phyloP scores from a whole-genome alignment of 805 yeast genomes.

The Zygosaccharomyces gambellarensis region DNA sequence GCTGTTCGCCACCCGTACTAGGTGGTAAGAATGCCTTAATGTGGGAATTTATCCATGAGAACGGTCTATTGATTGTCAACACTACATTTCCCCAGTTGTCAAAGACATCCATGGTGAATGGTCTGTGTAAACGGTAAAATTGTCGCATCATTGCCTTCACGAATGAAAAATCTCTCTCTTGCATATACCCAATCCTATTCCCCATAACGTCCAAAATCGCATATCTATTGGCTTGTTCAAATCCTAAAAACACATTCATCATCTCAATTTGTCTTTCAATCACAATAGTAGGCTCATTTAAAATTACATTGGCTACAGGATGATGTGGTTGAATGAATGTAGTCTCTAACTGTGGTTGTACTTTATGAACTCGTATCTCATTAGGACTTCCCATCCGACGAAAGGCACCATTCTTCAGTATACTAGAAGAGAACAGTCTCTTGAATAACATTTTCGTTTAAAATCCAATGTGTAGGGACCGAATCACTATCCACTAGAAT shows the following conservation, averaged over 20 bases:
- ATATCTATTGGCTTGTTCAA: slow-evolving; percentile 86
- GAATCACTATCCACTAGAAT: not conserved
- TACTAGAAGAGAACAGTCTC: slow-evolving; percentile 13
- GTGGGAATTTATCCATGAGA: slow-evolving; percentile 83
- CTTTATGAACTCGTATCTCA: not conserved
- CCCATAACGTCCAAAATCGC: slow-evolving; percentile 70
- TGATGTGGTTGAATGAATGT: slow-evolving; percentile 46
- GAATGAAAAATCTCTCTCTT: slow-evolving; percentile 73
- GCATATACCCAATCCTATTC: slow-evolving; percentile 68
- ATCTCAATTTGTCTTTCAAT: slow-evolving; percentile 84
- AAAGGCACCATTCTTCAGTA: slow-evolving; percentile 12
- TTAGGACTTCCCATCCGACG: slow-evolving; percentile 6
- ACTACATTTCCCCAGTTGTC: slow-evolving; percentile 58
- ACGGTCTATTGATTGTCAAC: slow-evolving; percentile 71
- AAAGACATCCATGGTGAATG: slow-evolving; percentile 69
- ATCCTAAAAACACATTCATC: slow-evolving; percentile 82
- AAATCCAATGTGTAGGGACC: not conserved
- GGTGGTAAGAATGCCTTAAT: slow-evolving; percentile 65
- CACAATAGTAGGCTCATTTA: slow-evolving; percentile 78
- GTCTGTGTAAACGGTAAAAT: slow-evolving; percentile 78
- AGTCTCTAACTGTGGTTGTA: slow-evolving; percentile 6
- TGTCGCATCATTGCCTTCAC: slow-evolving; percentile 73
- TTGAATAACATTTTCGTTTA: slow-evolving; percentile 1
- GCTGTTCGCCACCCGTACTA: slow-evolving; percentile 7
- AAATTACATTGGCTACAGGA: slow-evolving; percentile 50